Evolutionary conservation across 2,329 filamentous ascomycete genomes (phyloP).

Genomic region (Aciculosporium take): DNA sequence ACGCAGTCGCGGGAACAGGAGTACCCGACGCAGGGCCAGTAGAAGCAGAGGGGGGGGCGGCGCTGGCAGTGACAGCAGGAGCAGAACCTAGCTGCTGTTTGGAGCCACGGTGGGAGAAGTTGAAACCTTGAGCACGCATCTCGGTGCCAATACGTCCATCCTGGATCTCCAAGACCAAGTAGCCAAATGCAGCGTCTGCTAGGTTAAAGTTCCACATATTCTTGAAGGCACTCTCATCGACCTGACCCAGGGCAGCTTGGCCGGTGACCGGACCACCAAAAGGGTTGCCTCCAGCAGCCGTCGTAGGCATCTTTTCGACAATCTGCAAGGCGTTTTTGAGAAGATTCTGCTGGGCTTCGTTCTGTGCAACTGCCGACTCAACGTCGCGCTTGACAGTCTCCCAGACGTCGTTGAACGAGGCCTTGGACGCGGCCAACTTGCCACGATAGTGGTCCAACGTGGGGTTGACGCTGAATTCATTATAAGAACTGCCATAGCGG

Average conservation of each 20-base stretch:
- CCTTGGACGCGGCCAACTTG: conserved; percentile 94
- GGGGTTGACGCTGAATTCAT: conserved; percentile 98
- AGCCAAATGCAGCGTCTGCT: conserved; percentile 93
- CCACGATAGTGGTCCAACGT: conserved; percentile 96
- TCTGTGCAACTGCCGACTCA: conserved; percentile 83
- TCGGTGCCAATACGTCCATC: conserved; percentile 93
- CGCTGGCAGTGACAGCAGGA: conserved; percentile 18
- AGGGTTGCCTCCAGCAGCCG: conserved; percentile 88
- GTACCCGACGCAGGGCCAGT: conserved; percentile 14
- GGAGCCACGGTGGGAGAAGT: conserved; percentile 87
- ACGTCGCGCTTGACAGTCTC: conserved; percentile 96
- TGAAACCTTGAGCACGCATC: conserved; percentile 98
- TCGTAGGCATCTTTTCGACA: conserved; percentile 95
- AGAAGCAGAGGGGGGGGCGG: conserved; percentile 14
- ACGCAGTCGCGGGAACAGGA: conserved; percentile 22
- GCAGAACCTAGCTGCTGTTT: conserved; percentile 48
- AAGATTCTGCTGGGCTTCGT: conserved; percentile 84
- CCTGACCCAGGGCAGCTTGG: conserved; percentile 62
- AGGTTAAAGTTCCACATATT: conserved; percentile 99
- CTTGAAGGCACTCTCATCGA: conserved; percentile 98
- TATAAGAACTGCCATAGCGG: conserved; percentile 97
- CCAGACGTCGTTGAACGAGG: conserved; percentile 98
- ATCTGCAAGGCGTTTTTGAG: conserved; percentile 83
- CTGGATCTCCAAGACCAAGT: conserved; percentile 87
- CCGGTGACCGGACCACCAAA: conserved; percentile 77